Evolutionary conservation across 352 stramenopile genomes (phyloP).

Genomic region (Phytopythium cucurbitacearum): DNA sequence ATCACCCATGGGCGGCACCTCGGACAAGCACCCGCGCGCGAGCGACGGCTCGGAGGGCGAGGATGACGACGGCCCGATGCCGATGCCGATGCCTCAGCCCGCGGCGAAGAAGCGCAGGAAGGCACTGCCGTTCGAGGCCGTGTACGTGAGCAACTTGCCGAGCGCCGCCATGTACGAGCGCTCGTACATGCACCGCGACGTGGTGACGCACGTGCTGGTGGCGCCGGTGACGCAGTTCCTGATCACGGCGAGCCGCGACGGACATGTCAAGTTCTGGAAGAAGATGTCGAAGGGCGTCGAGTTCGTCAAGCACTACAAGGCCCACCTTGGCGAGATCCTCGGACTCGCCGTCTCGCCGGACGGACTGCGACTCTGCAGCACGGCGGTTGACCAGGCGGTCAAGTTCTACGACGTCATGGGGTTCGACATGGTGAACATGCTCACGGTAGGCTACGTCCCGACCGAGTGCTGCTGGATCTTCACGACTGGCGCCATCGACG

Average conservation of each 20-base stretch:
- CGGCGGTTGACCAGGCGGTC: conserved; percentile 88
- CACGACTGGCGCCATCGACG: conserved; percentile 41
- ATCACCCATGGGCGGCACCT: background rate
- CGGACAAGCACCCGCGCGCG: conserved; percentile 10
- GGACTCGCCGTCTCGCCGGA: conserved; percentile 84
- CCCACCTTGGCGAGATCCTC: conserved; percentile 89
- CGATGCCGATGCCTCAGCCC: conserved; percentile 34
- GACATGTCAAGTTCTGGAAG: conserved; percentile 99
- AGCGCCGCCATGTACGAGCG: conserved; percentile 92
- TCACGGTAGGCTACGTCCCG: conserved; percentile 75
- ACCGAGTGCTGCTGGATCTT: conserved; percentile 76
- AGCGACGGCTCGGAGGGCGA: conserved; percentile 8
- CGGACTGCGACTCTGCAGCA: conserved; percentile 82
- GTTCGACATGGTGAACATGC: conserved; percentile 99
- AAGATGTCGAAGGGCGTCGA: conserved; percentile 94
- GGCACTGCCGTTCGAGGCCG: conserved; percentile 54
- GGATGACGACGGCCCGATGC: conserved; percentile 59
- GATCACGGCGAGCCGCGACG: conserved; percentile 94
- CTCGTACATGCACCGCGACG: conserved; percentile 97
- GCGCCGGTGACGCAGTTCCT: conserved; percentile 94
- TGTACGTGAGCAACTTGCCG: conserved; percentile 84
- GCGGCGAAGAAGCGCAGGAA: conserved; percentile 37
- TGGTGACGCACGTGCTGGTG: conserved; percentile 91
- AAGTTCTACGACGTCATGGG: conserved; percentile 99
- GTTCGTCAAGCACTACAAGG: conserved; percentile 99